Base-by-base conservation (phyloP, 371 early-diverging fungal genomes). In the Mucor plumbeus region DNA sequence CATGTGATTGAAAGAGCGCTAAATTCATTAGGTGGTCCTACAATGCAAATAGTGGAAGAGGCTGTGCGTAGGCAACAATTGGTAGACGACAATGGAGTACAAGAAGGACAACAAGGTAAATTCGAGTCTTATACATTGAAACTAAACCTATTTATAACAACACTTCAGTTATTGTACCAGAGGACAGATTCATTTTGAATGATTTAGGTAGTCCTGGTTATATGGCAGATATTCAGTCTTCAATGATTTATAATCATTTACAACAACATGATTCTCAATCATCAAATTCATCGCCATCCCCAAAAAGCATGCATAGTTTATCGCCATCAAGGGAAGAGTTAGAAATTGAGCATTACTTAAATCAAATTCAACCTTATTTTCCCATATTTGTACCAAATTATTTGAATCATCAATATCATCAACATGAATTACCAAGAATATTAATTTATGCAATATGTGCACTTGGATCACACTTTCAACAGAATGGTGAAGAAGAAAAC, bases 361-460 rank as follows among this genome's bases (percentile, higher is more conserved):
- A 63, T 8, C 63, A 66, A 39, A 73, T 73, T 21, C 73, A 73
- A 39, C 73, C 73, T 35, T 63, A 50, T 35, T 73, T 65, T 39
- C 68, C 73, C 21, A 36, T 73, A 4, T 73, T 73, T 66, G 65
- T 73, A 55, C 73, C 73, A 15, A 55, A 57, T 35, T 43, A 65
- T 40, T 63, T 73, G 35, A 69, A 59, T 50, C 47, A 11, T 17
- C 73, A 69, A 36, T 73, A 64, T 63, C 14, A 53, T 1, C 48
- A 63, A 14, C 48, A 69, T 15, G 66, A 69, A 35, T 36, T 69
- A 68, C 69, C 73, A 15, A 43, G 31, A 5, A 63, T 73, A 11
- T 48, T 73, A 19, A 62, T 69, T 9, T 84, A 86, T 71, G 80
- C 87, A n/a, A 82, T 89, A 59, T 87, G 88, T 68, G 85, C 87